phyloP scores from a whole-genome alignment of 495 filamentous ascomycete genomes.

The Polyplosphaeria fusca region DNA sequence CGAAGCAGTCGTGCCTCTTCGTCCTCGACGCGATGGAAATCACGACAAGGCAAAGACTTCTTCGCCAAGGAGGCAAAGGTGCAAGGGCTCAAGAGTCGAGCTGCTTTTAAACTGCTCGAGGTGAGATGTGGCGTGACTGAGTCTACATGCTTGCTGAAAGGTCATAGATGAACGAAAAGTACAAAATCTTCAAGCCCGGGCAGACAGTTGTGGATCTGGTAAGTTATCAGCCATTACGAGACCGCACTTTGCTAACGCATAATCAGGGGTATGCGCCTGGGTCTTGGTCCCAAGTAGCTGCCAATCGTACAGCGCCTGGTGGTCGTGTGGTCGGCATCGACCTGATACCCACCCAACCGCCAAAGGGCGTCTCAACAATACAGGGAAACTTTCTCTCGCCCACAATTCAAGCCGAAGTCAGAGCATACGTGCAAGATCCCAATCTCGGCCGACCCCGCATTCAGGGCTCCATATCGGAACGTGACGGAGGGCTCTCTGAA shows the following conservation, averaged over 20 bases:
- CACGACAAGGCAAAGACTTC: constrained; percentile 66
- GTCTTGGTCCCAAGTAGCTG: constrained; percentile 93
- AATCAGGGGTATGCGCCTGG: constrained; percentile 88
- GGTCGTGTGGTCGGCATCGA: constrained; percentile 88
- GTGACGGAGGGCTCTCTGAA: constrained; percentile 23
- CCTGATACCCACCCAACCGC: constrained; percentile 85
- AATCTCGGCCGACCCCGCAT: constrained; percentile 53
- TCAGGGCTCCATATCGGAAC: constrained; percentile 3
- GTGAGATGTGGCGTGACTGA: constrained; percentile 41
- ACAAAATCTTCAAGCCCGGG: constrained; percentile 69
- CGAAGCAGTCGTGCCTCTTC: constrained; percentile 35
- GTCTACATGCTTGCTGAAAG: constrained; percentile 3
- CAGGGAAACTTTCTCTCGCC: constrained; percentile 85
- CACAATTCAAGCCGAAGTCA: constrained; percentile 68
- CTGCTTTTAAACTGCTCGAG: constrained; percentile 88
- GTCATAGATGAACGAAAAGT: constrained; percentile 70
- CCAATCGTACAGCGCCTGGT: constrained; percentile 66
- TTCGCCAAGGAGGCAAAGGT: constrained; percentile 70
- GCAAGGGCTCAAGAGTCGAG: constrained; percentile 77
- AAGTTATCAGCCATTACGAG: too few species aligned
- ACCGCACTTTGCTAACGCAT: background rate
- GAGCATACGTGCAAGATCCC: constrained; percentile 66
- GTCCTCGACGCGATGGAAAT: constrained; percentile 78
- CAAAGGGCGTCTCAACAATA: constrained; percentile 82
- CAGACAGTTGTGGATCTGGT: constrained; percentile 89